These are phyloP conservation scores for Dipodascopsis uninucleata DNA, from an alignment of 805 yeast species.

Conservation along the genomic window DNA sequence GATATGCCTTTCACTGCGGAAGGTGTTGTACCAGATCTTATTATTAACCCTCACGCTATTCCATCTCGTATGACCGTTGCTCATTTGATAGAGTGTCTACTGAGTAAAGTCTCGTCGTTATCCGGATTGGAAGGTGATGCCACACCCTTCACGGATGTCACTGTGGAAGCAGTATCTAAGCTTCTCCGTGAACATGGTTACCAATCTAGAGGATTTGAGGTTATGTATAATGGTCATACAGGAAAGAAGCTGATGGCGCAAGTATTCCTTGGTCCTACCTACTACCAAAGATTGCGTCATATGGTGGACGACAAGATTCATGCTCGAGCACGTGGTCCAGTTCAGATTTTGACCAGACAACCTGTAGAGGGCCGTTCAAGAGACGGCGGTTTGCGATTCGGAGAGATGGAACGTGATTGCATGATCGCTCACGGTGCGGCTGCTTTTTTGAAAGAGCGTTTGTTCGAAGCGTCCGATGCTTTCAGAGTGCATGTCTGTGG, in stretches of 20 bases:
- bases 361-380: conserved; percentile 99
- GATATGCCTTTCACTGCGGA: conserved; percentile 97
- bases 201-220: conserved; percentile 97
- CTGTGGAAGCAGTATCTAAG: conserved; percentile 94
- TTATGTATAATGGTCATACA: conserved; percentile 98
- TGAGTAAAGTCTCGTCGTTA: conserved; percentile 89
- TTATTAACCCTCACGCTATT: conserved; percentile 98
- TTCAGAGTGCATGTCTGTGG: conserved; percentile 98
- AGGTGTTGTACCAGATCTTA: conserved; percentile 95
- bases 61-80: conserved; percentile 99
- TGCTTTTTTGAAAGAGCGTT: conserved; percentile 92
- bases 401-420: conserved; percentile 99
- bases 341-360: conserved; percentile 94
- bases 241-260: conserved; percentile 98
- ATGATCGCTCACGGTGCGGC: conserved; percentile 99
- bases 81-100: conserved; percentile 95
- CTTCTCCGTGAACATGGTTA: conserved; percentile 92
- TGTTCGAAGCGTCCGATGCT: conserved; percentile 99
- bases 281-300: conserved; percentile 96
- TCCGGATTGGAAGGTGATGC: conserved; percentile 99
- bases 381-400: conserved; percentile 98
- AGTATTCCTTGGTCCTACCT: conserved; percentile 98
- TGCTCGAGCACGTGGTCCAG: conserved; percentile 99
- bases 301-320: conserved; percentile 99
- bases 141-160: conserved; percentile 96